Base-by-base conservation (phyloP, 768 basidiomycete species). In the Crucibulum laeve region DNA sequence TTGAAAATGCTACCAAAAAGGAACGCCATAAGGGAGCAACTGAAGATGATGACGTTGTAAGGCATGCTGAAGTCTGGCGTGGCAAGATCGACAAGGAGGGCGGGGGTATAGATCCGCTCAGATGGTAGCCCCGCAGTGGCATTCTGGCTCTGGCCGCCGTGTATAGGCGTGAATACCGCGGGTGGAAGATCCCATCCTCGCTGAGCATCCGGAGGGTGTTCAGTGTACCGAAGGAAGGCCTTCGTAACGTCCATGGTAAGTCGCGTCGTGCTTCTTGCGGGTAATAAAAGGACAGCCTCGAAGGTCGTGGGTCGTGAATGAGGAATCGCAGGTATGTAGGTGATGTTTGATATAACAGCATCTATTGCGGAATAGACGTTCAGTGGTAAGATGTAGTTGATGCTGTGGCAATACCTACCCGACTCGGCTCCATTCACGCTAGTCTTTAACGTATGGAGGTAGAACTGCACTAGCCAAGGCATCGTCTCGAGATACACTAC, bases 41-140 rank as follows among this genome's bases (percentile, higher is more conserved):
- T 92, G 71, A 98, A 87, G 56, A 97, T 97, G 64, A 98, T 97
- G 37, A 98, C 95, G 67, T 98, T 99, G 69, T 98, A 98, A 1
- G 96, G 96, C 96, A 98, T 98, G 62, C 90, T 93, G 61, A 98
- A 98, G 62, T 98, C 96, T 0, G 95, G 96, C 25, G 91, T 92
- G n/a, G 95, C 87, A n/a, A 96, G 77, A 61, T 94, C 91, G 35
- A 94, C 80, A 26, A 98, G 79, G 19, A 95, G 73, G 6, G 84
- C 76, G 0, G 80, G 72, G 1, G 91, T 92, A 62, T 95, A 95
- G 36, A 96, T 74, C 35, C 84, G 62, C 25, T 46, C 47, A 39
- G 10, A 41, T 22, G n/a, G 54, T 54, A 22, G 26, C 38, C 41
- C 57, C 58, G 43, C 42, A 43, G 5, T 40, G 42, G 30, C 44